Conservation (phyloP, 352 stramenopile species). For the Phytophthora rubi region DNA sequence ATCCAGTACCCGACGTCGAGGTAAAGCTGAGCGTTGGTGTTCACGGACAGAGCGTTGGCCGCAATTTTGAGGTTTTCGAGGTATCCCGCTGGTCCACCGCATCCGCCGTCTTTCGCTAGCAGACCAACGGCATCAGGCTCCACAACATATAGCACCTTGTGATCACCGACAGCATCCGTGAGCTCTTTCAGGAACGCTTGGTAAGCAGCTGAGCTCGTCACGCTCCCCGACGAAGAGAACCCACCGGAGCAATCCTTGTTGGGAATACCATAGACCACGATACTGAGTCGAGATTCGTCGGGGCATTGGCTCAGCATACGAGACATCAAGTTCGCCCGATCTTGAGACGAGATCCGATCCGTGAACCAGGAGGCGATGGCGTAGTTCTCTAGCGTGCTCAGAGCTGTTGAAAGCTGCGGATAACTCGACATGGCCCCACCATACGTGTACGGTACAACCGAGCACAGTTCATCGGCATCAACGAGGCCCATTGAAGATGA, state of each 20-base stretch:
- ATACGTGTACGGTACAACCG: conserved; percentile 50
- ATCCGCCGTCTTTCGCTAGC: conserved; percentile 38
- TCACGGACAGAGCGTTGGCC: conserved; percentile 49
- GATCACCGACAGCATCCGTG: conserved; percentile 45
- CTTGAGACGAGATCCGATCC: conserved; percentile 44
- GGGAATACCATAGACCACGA: conserved; percentile 76
- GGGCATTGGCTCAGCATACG: conserved; percentile 44
- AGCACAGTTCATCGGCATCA: conserved; percentile 47
- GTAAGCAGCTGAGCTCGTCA: conserved; percentile 53
- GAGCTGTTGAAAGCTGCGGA: conserved; percentile 49
- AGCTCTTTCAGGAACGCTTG: conserved; percentile 50
- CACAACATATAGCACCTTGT: conserved; percentile 71
- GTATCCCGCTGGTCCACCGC: conserved; percentile 55
- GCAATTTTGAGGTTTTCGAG: conserved; percentile 57
- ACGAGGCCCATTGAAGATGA: neutral
- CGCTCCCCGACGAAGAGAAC: conserved; percentile 46
- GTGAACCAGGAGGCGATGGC: conserved; percentile 72
- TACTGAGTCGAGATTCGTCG: conserved; percentile 47
- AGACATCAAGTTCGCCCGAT: conserved; percentile 36
- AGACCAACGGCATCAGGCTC: conserved; percentile 71
- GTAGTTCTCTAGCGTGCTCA: conserved; percentile 57
- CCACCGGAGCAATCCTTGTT: conserved; percentile 74
- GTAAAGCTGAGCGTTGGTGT: conserved; percentile 75
- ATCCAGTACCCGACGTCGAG: conserved; percentile 75
- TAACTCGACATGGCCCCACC: conserved; percentile 45